These are phyloP conservation scores for Mrakia hoshinonis DNA, from an alignment of 768 basidiomycete species.

Conservation along the genomic window DNA sequence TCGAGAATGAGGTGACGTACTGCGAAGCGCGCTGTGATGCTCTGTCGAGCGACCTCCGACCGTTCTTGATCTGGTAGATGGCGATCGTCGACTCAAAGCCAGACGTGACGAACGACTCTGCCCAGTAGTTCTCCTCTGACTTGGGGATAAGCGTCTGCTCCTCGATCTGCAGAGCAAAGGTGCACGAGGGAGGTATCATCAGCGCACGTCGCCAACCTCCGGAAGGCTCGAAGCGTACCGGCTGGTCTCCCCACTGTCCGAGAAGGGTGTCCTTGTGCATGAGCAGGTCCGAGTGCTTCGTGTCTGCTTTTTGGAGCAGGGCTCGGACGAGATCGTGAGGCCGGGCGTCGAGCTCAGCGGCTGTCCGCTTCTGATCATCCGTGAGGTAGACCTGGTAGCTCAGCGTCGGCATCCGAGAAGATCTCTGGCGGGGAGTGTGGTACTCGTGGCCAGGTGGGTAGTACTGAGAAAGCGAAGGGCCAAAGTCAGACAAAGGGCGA, in stretches of 20 bases:
- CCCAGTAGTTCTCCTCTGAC: slow-evolving; percentile 2
- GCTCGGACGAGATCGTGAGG: neutral
- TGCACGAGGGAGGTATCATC: neutral
- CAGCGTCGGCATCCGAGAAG: neutral
- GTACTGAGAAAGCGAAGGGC: neutral
- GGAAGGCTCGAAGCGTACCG: neutral
- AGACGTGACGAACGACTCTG: neutral
- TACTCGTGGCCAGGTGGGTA: neutral
- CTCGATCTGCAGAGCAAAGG: neutral
- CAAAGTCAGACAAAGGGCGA: neutral
- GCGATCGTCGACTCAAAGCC: slow-evolving; percentile 8
- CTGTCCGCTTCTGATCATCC: neutral
- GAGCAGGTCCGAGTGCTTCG: neutral
- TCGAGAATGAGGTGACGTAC: neutral
- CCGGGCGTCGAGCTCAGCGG: neutral
- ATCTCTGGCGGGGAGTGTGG: neutral
- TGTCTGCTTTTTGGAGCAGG: neutral
- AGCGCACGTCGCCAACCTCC: neutral
- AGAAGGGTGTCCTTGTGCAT: neutral
- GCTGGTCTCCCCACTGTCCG: neutral
- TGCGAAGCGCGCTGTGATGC: neutral
- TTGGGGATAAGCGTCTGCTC: slow-evolving; percentile 3
- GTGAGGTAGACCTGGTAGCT: slow-evolving; percentile 11
- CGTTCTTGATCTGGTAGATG: slow-evolving; percentile 12
- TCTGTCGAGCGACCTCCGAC: neutral